Conservation (phyloP, 1,284 basidiomycete species). For the Ganoderma lingzhi region DNA sequence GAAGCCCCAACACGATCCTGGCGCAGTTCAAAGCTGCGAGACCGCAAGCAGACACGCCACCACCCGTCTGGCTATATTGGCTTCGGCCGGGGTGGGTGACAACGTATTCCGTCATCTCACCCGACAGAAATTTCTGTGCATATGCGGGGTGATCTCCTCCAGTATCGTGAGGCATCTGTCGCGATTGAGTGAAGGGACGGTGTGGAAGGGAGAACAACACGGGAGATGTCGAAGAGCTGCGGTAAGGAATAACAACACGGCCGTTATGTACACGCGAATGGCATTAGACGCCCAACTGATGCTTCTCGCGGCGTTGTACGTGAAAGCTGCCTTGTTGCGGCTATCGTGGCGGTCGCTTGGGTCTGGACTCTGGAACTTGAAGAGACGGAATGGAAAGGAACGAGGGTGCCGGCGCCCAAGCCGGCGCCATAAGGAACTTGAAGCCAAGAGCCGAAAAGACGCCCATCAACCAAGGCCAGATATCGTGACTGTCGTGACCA, state of each 20-base stretch:
- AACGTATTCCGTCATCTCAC: constrained; percentile 25
- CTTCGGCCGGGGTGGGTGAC: constrained; percentile 36
- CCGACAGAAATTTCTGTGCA: constrained; percentile 12
- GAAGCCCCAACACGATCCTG: constrained; percentile 49
- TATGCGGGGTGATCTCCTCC: neutral
- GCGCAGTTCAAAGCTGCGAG: constrained; percentile 71
- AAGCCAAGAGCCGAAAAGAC: neutral
- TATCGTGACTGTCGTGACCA: neutral
- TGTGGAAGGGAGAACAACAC: neutral
- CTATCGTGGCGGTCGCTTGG: neutral
- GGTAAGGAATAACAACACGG: neutral
- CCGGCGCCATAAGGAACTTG: too few relatives aligned
- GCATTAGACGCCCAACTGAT: neutral
- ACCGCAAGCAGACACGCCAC: constrained; percentile 59
- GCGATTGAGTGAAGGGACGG: neutral
- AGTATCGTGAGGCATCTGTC: constrained; percentile 7
- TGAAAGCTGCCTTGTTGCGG: neutral
- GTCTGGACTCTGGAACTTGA: too few relatives aligned
- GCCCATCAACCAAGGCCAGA: neutral
- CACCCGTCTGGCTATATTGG: constrained; percentile 32
- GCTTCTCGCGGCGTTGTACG: neutral
- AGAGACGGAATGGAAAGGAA: neutral
- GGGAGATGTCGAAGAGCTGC: neutral
- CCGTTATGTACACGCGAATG: neutral
- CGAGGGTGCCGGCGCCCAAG: neutral